Conservation (phyloP, 1,139 yeast species). For the Kodamaea suecica region DNA sequence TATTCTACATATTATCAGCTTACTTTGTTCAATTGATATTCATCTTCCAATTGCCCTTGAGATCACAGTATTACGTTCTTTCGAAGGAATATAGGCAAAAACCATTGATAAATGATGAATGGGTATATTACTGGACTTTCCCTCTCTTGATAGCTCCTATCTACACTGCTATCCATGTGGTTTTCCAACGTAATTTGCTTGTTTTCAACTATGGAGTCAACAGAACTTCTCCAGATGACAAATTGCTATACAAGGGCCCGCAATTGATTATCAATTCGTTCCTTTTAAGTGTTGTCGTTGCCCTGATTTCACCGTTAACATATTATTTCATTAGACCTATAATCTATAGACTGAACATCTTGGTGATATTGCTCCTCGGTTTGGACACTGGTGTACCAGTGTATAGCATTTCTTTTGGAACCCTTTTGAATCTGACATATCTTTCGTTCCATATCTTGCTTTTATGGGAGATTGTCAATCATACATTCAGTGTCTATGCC, state of each 20-base stretch:
- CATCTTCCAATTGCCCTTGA: constrained; percentile 26
- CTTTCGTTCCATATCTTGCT: constrained; percentile 40
- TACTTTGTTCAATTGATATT: constrained; percentile 31
- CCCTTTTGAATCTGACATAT: constrained; percentile 35
- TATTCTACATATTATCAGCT: constrained; percentile 41
- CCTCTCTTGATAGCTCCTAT: constrained; percentile 37
- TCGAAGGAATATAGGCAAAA: constrained; percentile 49
- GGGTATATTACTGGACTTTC: constrained; percentile 51
- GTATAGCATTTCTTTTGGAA: constrained; percentile 35
- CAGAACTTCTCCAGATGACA: constrained; percentile 39
- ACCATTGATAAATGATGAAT: constrained; percentile 61
- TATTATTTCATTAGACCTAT: constrained; percentile 44
- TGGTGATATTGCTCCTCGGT: constrained; percentile 27
- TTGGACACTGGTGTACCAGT: constrained; percentile 35
- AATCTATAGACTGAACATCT: constrained; percentile 40
- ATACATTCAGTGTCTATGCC: constrained; percentile 67
- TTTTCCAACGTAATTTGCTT: constrained; percentile 61
- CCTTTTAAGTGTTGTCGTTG: constrained; percentile 28
- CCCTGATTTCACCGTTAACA: constrained; percentile 41
- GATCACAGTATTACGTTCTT: constrained; percentile 31
- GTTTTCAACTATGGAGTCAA: constrained; percentile 46
- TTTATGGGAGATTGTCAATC: constrained; percentile 62
- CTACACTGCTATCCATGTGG: constrained; percentile 53
- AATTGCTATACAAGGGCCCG: constrained; percentile 32
- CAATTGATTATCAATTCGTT: constrained; percentile 36